These are phyloP conservation scores for Nowakowskiella sp. DNA, from an alignment of 192 early-diverging fungal genomes.

Conservation along the genomic window DNA sequence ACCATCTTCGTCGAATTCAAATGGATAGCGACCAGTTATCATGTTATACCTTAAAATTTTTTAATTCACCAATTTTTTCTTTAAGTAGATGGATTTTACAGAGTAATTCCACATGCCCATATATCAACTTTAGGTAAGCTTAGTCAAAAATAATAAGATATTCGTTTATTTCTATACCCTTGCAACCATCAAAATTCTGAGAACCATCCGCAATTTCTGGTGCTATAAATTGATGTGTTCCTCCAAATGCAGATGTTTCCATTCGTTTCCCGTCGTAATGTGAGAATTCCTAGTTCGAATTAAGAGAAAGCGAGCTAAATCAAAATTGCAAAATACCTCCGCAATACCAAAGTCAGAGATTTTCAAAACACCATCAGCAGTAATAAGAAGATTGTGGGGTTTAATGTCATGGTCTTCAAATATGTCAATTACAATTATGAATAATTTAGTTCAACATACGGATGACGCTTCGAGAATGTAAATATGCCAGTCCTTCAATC, in stretches of 20 bases:
- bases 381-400: constrained; percentile 45
- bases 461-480: constrained; percentile 41
- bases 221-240: constrained; percentile 51
- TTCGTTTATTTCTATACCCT: constrained; percentile 17
- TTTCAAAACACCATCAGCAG: constrained; percentile 44
- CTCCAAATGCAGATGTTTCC: constrained; percentile 36
- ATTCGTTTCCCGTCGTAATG: constrained; percentile 30
- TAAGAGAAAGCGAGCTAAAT: not conserved
- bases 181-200: constrained; percentile 21
- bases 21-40: constrained; percentile 47
- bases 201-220: constrained; percentile 43
- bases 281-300: constrained; percentile 30
- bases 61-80: not conserved
- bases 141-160: not conserved
- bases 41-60: constrained; percentile 39
- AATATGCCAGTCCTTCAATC: constrained; percentile 44
- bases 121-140: constrained; percentile 46
- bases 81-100: constrained; percentile 16
- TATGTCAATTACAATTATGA: not conserved
- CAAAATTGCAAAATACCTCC: constrained; percentile 24
- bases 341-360: constrained; percentile 52
- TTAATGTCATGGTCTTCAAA: constrained; percentile 50
- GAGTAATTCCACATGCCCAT: constrained; percentile 47
- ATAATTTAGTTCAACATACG: constrained; percentile 22
- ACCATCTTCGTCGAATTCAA: constrained; percentile 48